phyloP scores from a whole-genome alignment of 257 asterid genomes.

The Solanum pimpinellifolium region DNA sequence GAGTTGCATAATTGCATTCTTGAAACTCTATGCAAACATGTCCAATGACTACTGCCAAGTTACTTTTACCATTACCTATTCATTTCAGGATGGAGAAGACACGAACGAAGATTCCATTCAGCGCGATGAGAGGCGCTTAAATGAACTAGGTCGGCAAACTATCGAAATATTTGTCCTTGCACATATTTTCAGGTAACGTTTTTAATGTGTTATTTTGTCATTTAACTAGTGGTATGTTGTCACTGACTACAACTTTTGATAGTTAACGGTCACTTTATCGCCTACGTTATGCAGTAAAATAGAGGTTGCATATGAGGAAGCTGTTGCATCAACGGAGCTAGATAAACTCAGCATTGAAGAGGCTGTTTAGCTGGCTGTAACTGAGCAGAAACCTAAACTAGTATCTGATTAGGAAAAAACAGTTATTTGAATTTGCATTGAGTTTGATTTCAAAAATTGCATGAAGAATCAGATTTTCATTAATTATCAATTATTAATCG shows the following conservation, averaged over 20 bases:
- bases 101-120: conserved; percentile 56
- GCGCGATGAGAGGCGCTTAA: conserved; percentile 78
- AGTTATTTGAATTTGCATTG: conserved; percentile 21
- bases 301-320: conserved; percentile 81
- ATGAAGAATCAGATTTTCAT: background rate
- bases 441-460: background rate
- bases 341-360: conserved; percentile 90
- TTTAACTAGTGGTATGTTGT: background rate
- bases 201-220: background rate
- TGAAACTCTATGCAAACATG: background rate
- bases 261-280: background rate
- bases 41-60: background rate
- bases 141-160: conserved; percentile 92
- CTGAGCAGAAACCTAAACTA: conserved; percentile 56
- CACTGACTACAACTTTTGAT: background rate
- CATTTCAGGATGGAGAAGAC: conserved; percentile 76
- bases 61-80: background rate
- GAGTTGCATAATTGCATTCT: background rate
- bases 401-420: conserved; percentile 51
- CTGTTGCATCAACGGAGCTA: conserved; percentile 74
- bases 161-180: conserved; percentile 81
- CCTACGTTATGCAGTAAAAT: conserved; percentile 41
- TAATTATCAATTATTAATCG: background rate
- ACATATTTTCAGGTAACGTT: conserved; percentile 66
- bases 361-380: conserved; percentile 72